Evolutionary conservation across 2,329 filamentous ascomycete genomes (phyloP), one percentile per base, ranked within the genome.

Genomic region (Alternaria gansuensis): DNA sequence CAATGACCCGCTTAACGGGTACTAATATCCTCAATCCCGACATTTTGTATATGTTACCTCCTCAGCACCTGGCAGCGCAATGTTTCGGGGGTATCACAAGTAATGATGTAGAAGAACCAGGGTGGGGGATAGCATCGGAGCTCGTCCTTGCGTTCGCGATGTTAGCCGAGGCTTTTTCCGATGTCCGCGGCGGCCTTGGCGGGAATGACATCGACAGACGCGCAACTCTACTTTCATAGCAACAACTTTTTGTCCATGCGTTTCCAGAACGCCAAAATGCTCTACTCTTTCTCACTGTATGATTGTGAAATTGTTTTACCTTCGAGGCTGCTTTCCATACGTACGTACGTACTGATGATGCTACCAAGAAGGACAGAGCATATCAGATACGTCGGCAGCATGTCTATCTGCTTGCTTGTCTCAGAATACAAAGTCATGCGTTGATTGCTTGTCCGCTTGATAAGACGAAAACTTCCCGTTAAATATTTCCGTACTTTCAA

Each of bases 1-100:
- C 83, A 75, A 85, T 84, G 64, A 85, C 83, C 74, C 83, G 80
- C 77, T 85, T 85, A 46, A 85, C 77, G 65, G 83, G 83, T 34
- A 85, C 83, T 64, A 85, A 76, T 69, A 85, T 84, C 68, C 83
- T 80, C 51, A 85, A 76, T 46, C 79, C 74, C 49, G 81, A 81
- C 78, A 82, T 82, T 53, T 5, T 44, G 24, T 46, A 17, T 54
- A n/a, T 43, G 8, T 51, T 23, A 17, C 52, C 34, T 43, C 34
- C 39, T 59, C n/a, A 34, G 40, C 41, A 37, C 57, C 40, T 8
- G 33, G 28, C 29, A 33, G 46, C 14, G 33, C 33, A 40, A 46
- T 51, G 57, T 48, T 45, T 26, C 39, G 45, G 45, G 34, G 23
- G 45, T 37, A 41, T 29, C 45, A 17, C 39, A 39, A 10, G 50